phyloP scores from a whole-genome alignment of 2,329 filamentous ascomycete species.

The Aspergillus floridensis region DNA sequence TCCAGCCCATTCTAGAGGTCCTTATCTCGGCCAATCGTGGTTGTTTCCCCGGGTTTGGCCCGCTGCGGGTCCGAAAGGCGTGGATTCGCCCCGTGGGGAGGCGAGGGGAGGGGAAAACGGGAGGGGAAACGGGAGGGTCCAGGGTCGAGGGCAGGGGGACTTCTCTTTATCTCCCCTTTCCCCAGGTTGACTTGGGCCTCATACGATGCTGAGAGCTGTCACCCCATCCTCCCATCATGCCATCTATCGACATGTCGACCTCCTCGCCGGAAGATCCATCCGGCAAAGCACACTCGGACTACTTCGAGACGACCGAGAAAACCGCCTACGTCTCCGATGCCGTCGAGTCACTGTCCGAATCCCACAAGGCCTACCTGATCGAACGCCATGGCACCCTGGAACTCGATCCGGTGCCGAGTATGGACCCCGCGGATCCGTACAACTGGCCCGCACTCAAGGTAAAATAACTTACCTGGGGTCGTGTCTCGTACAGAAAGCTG shows the following conservation, averaged over 20 bases:
- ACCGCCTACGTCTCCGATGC: neutral
- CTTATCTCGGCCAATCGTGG: neutral
- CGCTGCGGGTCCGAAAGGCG: neutral
- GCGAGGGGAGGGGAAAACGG: neutral
- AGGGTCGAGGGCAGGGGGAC: neutral
- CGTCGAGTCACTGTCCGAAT: neutral
- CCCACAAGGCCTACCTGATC: neutral
- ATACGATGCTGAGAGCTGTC: neutral
- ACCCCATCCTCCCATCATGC: neutral
- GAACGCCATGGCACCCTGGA: conserved; percentile 10
- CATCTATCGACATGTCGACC: neutral
- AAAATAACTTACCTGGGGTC: neutral
- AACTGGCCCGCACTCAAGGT: conserved; percentile 10
- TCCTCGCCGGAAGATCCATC: neutral
- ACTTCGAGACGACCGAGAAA: conserved; percentile 1
- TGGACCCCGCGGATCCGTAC: conserved; percentile 14
- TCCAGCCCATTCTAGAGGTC: neutral
- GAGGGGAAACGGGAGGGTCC: neutral
- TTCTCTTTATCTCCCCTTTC: neutral
- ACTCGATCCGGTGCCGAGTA: conserved; percentile 9
- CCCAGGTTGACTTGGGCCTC: neutral
- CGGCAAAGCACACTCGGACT: neutral
- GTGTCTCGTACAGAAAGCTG: neutral
- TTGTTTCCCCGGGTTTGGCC: neutral
- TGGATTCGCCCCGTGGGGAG: neutral